These are phyloP conservation scores for Cladophialophora bantiana DNA, from an alignment of 2,329 filamentous ascomycete species.

Conservation along the genomic window DNA sequence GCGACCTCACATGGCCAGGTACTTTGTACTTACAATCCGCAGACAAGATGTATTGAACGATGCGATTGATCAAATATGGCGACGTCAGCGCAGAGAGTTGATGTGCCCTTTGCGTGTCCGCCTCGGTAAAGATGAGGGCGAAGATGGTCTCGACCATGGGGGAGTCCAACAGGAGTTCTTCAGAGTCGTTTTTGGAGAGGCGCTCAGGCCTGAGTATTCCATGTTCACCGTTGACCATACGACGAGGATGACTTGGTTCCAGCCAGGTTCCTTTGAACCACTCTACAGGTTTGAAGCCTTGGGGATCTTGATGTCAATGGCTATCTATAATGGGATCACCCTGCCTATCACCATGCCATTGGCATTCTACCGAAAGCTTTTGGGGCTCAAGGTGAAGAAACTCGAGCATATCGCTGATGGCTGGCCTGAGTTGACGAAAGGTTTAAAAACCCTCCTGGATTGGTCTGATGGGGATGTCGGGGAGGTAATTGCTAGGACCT, in stretches of 20 bases:
- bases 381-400: constrained; percentile 71
- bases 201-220: constrained; percentile 77
- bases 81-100: constrained; percentile 80
- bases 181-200: constrained; percentile 79
- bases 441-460: constrained; percentile 73
- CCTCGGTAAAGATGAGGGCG: constrained; percentile 79
- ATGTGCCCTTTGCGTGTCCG: constrained; percentile 86
- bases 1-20: constrained; percentile 71
- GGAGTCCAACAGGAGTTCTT: constrained; percentile 98
- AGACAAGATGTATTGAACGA: constrained; percentile 73
- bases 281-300: constrained; percentile 90
- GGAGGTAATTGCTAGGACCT: constrained; percentile 82
- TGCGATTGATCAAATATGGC: constrained; percentile 88
- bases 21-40: constrained; percentile 73
- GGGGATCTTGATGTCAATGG: constrained; percentile 85
- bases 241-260: constrained; percentile 87
- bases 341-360: constrained; percentile 88
- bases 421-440: constrained; percentile 81
- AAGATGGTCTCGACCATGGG: constrained; percentile 90
- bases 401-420: constrained; percentile 82
- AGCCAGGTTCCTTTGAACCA: constrained; percentile 79
- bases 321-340: constrained; percentile 91
- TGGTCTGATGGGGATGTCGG: constrained; percentile 84
- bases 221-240: constrained; percentile 77
- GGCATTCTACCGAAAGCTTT: constrained; percentile 80